Conservation (phyloP, 257 asterid genomes). For the Fraxinus americana region DNA sequence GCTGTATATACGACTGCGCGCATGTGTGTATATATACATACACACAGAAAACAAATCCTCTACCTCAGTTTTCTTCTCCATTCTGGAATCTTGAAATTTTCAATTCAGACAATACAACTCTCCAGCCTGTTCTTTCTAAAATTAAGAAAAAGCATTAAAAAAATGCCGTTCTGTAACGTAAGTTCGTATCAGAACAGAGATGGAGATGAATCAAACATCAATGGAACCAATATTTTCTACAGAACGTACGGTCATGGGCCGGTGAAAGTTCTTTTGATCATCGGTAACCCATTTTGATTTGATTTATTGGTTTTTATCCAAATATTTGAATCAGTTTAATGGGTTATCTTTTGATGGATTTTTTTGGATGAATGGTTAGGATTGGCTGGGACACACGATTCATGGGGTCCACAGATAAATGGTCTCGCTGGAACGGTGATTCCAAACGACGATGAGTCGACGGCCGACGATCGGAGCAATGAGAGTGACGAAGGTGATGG, state of each 20-base stretch:
- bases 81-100: conserved; percentile 21
- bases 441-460: conserved; percentile 63
- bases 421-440: conserved; percentile 66
- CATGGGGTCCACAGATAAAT: conserved; percentile 86
- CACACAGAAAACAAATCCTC: conserved; percentile 18
- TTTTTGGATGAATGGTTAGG: conserved; percentile 47
- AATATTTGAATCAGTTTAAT: conserved; percentile 17
- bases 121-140: conserved; percentile 31
- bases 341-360: conserved; percentile 29
- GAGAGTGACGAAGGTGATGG: conserved; percentile 37
- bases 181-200: conserved; percentile 38
- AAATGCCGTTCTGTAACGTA: conserved; percentile 82
- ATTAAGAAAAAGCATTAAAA: conserved; percentile 5
- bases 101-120: neutral
- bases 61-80: conserved; percentile 9
- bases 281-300: conserved; percentile 52
- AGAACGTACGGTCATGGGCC: conserved; percentile 85
- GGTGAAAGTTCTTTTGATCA: conserved; percentile 79
- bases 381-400: conserved; percentile 91
- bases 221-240: conserved; percentile 70
- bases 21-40: too few relatives aligned
- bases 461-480: conserved; percentile 42
- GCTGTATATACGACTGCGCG: neutral
- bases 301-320: neutral
- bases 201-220: conserved; percentile 37